Base-by-base conservation (phyloP, 805 yeast genomes). In the Limtongozyma cylindracea region DNA sequence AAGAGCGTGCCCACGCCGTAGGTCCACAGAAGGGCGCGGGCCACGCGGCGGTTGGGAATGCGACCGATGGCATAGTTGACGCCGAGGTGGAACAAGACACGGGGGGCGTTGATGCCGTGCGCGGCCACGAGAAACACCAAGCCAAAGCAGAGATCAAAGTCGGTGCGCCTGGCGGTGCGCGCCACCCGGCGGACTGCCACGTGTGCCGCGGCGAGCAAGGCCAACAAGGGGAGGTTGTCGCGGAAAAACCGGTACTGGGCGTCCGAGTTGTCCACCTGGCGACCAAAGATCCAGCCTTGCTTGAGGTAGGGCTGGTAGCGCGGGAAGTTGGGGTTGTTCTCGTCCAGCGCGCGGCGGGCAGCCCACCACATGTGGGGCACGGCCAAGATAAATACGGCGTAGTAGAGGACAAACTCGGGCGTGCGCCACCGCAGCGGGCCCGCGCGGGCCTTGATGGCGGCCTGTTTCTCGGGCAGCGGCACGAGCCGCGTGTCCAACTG, bases 211-310 rank as follows among this genome's bases (percentile, higher is more conserved):
- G 70, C 53, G 21, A 77, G 48, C 0, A 47, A 60, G n/a, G 50
- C 37, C 21, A 88, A 46, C 21, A 72, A 39, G 8, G 63, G 59
- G 29, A 84, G 53, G 37, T 80, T 80, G 37, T 73, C 70, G 33
- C 98, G 58, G 39, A 88, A 78, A 35, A 80, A 77, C 13, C 76
- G 45, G 37, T 84, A 88, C 42, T 88, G 99, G 16, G 56, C 52
- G 39, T 88, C 99, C 4, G 92, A 72, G 39, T 84, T 82, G 41
- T 88, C 98, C 19, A 78, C 91, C 42, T 70, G 72, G 13, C 93
- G 48, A 6, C 92, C 94, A 38, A 71, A 62, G 32, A 80, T 47
- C 96, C 96, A 84, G 4, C 98, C 96, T 5, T 63, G 52, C 14
- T 70, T 54, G 23, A 84, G 49, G 18, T 69, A 46, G 22, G 61